phyloP scores from a whole-genome alignment of 139 green algal species.

The Microglena sp. region DNA sequence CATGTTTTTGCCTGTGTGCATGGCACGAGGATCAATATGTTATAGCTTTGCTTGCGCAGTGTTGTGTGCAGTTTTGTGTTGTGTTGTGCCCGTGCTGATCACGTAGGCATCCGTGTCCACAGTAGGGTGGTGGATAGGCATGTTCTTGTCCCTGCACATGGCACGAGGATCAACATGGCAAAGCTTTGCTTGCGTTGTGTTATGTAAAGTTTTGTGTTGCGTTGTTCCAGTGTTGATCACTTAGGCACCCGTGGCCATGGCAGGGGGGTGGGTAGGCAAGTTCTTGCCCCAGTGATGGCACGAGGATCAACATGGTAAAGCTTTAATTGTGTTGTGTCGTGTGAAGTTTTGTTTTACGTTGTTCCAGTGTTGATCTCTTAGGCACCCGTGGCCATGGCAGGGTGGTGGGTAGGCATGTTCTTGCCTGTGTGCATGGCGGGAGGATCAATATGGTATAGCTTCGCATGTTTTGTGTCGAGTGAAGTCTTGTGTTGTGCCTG shows the following conservation, averaged over 20 bases:
- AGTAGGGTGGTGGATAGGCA: slow-evolving; percentile 75
- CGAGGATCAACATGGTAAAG: no score
- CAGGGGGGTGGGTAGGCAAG: slow-evolving; percentile 74
- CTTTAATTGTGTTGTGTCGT: no score
- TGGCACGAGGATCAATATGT: not conserved
- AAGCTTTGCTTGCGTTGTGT: no score
- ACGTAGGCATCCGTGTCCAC: slow-evolving; percentile 96
- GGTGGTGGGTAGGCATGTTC: slow-evolving; percentile 73
- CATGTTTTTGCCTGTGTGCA: slow-evolving; percentile 75
- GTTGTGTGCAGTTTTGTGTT: no score
- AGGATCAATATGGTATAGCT: no score
- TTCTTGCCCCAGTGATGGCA: slow-evolving; percentile 73
- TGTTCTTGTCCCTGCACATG: slow-evolving; percentile 74
- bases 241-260: slow-evolving; percentile 92
- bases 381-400: slow-evolving; percentile 91
- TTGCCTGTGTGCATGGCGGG: slow-evolving; percentile 64
- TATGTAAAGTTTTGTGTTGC: no score
- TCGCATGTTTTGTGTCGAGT: no score
- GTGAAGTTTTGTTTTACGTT: no score
- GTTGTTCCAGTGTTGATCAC: no score
- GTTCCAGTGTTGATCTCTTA: no score
- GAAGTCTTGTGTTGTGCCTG: no score
- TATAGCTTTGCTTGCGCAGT: not conserved
- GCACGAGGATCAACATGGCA: not conserved
- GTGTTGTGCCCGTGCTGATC: no score